phyloP scores from a whole-genome alignment of 1,284 basidiomycete genomes.

The Apiotrichum siamense region DNA sequence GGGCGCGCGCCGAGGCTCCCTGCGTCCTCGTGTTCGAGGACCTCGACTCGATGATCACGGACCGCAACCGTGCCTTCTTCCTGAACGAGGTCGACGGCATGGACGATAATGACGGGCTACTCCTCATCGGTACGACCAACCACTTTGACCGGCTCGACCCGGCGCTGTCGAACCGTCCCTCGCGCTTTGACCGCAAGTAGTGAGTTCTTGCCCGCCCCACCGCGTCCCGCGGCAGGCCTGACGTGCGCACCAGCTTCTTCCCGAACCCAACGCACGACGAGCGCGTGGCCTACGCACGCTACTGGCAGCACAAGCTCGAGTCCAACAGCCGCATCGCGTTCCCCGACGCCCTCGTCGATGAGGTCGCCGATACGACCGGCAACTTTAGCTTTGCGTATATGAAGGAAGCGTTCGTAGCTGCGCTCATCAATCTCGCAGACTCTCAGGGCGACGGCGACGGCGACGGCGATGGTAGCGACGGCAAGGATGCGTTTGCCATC shows the following conservation, averaged over 20 bases:
- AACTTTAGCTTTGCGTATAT: conserved; percentile 74
- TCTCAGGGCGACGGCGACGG: background rate
- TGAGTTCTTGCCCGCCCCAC: too few species aligned
- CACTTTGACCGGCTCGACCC: conserved; percentile 72
- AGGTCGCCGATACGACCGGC: conserved; percentile 57
- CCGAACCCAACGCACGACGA: conserved; percentile 59
- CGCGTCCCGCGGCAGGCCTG: too few species aligned
- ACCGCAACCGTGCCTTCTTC: conserved; percentile 72
- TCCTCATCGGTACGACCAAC: conserved; percentile 74
- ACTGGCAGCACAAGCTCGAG: conserved; percentile 69
- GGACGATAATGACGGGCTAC: conserved; percentile 63
- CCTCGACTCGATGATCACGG: conserved; percentile 69
- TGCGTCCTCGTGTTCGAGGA: conserved; percentile 74
- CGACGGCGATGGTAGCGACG: background rate
- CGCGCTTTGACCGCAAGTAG: conserved; percentile 78
- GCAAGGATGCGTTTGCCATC: too few species aligned
- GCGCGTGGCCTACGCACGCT: conserved; percentile 60
- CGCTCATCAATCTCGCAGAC: background rate
- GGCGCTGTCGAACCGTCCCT: conserved; percentile 65
- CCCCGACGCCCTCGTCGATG: conserved; percentile 58
- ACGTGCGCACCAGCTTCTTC: too few species aligned
- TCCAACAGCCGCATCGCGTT: conserved; percentile 59
- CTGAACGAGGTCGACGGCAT: conserved; percentile 63
- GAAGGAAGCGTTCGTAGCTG: conserved; percentile 62
- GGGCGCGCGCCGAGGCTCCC: conserved; percentile 51